Percentiles rank a stretch among this genome's conserved stretches.
Conservation (phyloP, 75 land plant species). For the Cryptomeria japonica region DNA sequence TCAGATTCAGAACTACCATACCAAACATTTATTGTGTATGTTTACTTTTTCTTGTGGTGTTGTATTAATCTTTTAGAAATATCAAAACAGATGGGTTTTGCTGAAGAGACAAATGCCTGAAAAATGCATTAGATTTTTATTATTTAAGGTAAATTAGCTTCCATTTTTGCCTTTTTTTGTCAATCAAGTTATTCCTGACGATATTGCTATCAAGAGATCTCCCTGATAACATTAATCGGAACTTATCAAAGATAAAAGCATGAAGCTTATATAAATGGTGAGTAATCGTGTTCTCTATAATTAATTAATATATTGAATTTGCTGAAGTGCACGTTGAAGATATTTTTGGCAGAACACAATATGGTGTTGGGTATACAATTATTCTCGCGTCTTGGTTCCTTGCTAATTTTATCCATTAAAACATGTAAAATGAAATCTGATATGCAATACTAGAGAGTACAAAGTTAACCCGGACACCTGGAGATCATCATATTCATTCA, state of each 20-base stretch:
- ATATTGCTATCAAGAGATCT: background rate
- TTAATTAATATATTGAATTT: background rate
- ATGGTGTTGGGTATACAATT: background rate
- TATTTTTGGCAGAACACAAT: background rate
- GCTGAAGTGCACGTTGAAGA: background rate
- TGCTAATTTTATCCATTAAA: background rate
- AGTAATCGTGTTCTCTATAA: background rate
- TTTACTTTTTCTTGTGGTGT: background rate
- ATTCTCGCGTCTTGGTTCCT: background rate
- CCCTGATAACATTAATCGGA: no score
- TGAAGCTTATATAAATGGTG: background rate
- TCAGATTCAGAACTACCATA: background rate
- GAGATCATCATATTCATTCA: background rate
- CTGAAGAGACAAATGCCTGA: background rate
- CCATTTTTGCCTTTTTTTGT: no score
- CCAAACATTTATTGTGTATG: background rate
- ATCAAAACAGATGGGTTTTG: background rate
- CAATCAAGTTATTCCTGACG: background rate
- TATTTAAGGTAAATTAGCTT: background rate
- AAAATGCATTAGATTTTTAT: background rate
- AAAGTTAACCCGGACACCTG: background rate
- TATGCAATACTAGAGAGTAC: background rate
- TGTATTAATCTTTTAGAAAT: background rate
- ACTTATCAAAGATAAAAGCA: background rate
- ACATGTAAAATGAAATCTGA: background rate